Evolutionary conservation across 345 rosid genomes (phyloP), one percentile per base, ranked within the genome.

Genomic region (Bruguiera sexangula): DNA sequence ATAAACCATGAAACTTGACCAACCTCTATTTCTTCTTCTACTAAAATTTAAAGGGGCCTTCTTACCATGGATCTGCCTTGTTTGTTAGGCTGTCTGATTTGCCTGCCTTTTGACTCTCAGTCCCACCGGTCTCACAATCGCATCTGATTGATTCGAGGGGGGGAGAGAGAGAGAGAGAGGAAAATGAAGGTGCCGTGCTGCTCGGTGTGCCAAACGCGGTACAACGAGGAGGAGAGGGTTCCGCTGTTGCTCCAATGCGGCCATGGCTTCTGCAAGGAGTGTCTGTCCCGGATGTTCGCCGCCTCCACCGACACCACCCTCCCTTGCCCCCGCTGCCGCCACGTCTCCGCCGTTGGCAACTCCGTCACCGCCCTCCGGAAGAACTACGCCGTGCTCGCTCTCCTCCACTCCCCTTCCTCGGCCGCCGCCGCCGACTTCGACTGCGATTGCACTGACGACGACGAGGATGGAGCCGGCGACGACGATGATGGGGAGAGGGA

Each of bases 221-320:
- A 95, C 81, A 88, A 92, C 81, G 97, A 91, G 77, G 95, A 83
- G 3, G 99, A 90, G 63, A 82, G 97, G 60, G 96, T 90, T 68
- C 99, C 97, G 20, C 73, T 95, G 4, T 76, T 95, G 63, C 97
- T 92, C 63, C 91, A 92, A 81, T 95, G 99, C 75, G 99, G 97
- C 6, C 99, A 92, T 26, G 96, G 97, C 27, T 95, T 92, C 80
- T 95, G 99, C 80, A 92, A 79, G 54, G 97, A 92, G 63, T 95
- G 99, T 63, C 75, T 92, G 18, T 92, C 97, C 0, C 78, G 80
- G 62, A 86, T 95, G 96, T 95, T 95, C 87, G 79, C 97, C 8
- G 79, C 96, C 9, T 95, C 99, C 24, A 65, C 83, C 51, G 99
- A 95, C 77, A 82, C 86, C 20, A 78, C 92, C 16, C 87, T 94